Evolutionary conservation across 2,329 filamentous ascomycete species (phyloP).

Genomic region (Colletotrichum siamense): DNA sequence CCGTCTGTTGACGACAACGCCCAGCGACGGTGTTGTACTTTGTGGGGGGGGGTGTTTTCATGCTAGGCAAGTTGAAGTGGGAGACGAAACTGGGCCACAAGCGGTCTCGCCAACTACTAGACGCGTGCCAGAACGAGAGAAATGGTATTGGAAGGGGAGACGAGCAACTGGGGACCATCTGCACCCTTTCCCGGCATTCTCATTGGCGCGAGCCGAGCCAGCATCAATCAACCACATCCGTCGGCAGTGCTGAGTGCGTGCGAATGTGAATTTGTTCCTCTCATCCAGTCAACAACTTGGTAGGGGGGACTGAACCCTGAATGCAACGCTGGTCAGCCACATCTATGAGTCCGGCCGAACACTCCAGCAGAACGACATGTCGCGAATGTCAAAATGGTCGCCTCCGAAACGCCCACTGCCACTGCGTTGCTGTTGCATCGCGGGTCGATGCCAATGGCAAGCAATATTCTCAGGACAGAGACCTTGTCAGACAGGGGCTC

Average conservation of each 20-base stretch:
- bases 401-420: constrained; percentile 1
- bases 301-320: not conserved
- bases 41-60: constrained; percentile 13
- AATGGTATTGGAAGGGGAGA: constrained; percentile 27
- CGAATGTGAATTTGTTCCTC: not conserved
- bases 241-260: not conserved
- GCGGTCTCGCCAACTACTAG: constrained; percentile 22
- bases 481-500: constrained; percentile 2
- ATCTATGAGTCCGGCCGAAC: not conserved
- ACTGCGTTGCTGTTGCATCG: not conserved
- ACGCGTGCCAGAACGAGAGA: constrained; percentile 28
- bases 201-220: constrained; percentile 32
- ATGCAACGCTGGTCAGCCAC: not conserved
- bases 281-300: not conserved
- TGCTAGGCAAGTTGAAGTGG: constrained; percentile 2
- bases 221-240: not conserved
- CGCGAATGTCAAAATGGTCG: not conserved
- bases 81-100: not conserved
- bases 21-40: not conserved
- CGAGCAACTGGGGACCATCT: constrained; percentile 33
- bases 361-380: not conserved
- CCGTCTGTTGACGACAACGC: constrained; percentile 3
- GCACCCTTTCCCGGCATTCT: constrained; percentile 28
- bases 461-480: not conserved
- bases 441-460: not conserved